Conservation (phyloP, 2,329 filamentous ascomycete species). For the Proliferodiscus dingleyae region DNA sequence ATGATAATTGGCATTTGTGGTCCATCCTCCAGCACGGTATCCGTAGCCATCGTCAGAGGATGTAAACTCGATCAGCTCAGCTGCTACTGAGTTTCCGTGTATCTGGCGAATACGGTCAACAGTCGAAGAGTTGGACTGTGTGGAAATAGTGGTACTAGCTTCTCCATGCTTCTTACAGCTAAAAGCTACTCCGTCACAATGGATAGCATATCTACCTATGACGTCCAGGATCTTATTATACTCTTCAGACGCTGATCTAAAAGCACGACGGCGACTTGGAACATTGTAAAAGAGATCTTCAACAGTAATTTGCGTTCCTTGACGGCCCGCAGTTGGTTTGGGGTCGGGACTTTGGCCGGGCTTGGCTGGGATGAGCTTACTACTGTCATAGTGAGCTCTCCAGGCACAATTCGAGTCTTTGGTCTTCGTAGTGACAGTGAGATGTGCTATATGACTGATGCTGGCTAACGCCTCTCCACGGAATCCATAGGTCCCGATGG, state of each 20-base stretch:
- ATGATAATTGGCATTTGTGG: constrained; percentile 91
- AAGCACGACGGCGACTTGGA: constrained; percentile 80
- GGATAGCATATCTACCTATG: constrained; percentile 87
- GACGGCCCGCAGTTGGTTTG: constrained; percentile 79
- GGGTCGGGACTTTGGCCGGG: constrained; percentile 83
- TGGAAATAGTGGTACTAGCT: constrained; percentile 73
- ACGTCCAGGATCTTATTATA: constrained; percentile 97
- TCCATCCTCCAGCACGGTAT: constrained; percentile 75
- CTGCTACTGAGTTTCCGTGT: constrained; percentile 77
- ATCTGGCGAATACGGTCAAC: constrained; percentile 87
- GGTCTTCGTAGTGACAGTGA: constrained; percentile 91
- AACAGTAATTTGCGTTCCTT: constrained; percentile 91
- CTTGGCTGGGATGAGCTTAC: constrained; percentile 75
- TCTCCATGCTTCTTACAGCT: constrained; percentile 97
- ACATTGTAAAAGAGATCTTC: constrained; percentile 98
- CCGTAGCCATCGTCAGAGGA: constrained; percentile 72
- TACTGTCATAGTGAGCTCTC: constrained; percentile 82
- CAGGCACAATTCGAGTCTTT: constrained; percentile 83
- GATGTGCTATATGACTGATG: constrained; percentile 96
- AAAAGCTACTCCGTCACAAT: constrained; percentile 87
- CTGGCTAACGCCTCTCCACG: constrained; percentile 93
- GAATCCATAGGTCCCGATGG: constrained; percentile 95
- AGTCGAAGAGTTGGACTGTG: constrained; percentile 66
- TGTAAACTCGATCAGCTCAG: constrained; percentile 76
- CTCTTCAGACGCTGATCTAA: constrained; percentile 87